These are phyloP conservation scores for Neonothopanus nambi DNA, from an alignment of 1,284 basidiomycete species.

Conservation along the genomic window DNA sequence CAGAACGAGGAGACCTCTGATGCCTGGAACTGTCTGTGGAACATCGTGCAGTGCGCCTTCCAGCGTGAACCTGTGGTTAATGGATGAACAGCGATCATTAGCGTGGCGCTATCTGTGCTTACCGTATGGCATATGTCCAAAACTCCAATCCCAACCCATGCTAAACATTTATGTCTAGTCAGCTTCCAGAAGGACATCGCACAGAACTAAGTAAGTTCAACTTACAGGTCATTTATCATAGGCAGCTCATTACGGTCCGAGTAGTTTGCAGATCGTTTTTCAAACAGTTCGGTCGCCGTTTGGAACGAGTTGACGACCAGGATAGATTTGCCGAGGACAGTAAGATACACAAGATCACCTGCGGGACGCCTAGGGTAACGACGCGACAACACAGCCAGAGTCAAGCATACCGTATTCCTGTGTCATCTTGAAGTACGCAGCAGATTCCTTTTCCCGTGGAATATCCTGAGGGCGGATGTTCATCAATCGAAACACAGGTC, in stretches of 20 bases:
- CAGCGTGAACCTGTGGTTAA: slow-evolving; percentile 32
- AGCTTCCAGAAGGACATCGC: background rate
- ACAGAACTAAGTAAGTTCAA: background rate
- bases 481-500: background rate
- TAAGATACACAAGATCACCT: slow-evolving; percentile 46
- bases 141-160: slow-evolving; percentile 40
- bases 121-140: slow-evolving; percentile 40
- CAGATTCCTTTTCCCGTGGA: slow-evolving; percentile 35
- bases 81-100: background rate
- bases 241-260: slow-evolving; percentile 36
- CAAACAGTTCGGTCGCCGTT: slow-evolving; percentile 42
- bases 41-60: slow-evolving; percentile 37
- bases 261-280: slow-evolving; percentile 46
- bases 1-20: slow-evolving; percentile 27
- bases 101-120: background rate
- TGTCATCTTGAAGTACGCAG: slow-evolving; percentile 34
- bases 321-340: slow-evolving; percentile 41
- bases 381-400: background rate
- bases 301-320: slow-evolving; percentile 45
- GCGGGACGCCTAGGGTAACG: background rate
- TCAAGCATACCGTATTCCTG: slow-evolving; percentile 34
- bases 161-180: slow-evolving; percentile 19
- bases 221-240: slow-evolving; percentile 21
- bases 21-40: slow-evolving; percentile 33
- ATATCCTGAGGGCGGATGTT: slow-evolving; percentile 29